Base-by-base conservation (phyloP, 1,284 basidiomycete species). In the Chondrostereum purpureum region DNA sequence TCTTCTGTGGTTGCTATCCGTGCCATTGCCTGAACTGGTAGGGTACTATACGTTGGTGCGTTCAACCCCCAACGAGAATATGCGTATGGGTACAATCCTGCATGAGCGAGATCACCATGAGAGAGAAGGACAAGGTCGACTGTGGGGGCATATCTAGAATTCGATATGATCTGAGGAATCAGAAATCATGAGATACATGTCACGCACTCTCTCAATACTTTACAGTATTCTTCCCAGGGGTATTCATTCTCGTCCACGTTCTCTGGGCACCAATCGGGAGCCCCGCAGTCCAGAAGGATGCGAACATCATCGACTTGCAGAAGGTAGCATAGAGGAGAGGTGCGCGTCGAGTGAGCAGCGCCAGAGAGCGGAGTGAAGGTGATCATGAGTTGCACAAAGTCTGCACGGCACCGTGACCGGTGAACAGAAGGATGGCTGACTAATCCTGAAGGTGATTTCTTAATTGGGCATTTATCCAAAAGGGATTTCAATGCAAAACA, bases 21-120 rank as follows among this genome's bases (percentile, higher is more conserved):
- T 2, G 90, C 95, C 88, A 95, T 97, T 46, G 94, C 92, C 54
- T 96, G 92, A 0, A 96, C 92, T 17, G 96, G 95, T 39, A 99
- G 78, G 0, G 95, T 96, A 0, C 91, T 88, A 63, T 98, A 99
- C n/a, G 92, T 83, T 6, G 92, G 92, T 35, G 93, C 94, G 43
- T 78, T 85, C 33, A 99, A 74, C 14, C 86, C 88, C 81, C 92
- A 93, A 57, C 81, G 76, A 4, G 93, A 78, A 56, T 90, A 77
- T 1, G 94, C 93, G 62, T 92, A 97, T 4, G 94, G 81, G 61
- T 92, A 96, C 14, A 99, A 71, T 5, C 94, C 95, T 14, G 89
- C 76, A 59, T 96, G 92, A 2, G 79, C 72, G 6, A 96, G 74
- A 51, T 95, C 91, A 1, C 94, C 93, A 69, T 99, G 94, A 0